phyloP scores from a whole-genome alignment of 2,329 filamentous ascomycete genomes.

The Dryadomyces quercus-mongolicae region DNA sequence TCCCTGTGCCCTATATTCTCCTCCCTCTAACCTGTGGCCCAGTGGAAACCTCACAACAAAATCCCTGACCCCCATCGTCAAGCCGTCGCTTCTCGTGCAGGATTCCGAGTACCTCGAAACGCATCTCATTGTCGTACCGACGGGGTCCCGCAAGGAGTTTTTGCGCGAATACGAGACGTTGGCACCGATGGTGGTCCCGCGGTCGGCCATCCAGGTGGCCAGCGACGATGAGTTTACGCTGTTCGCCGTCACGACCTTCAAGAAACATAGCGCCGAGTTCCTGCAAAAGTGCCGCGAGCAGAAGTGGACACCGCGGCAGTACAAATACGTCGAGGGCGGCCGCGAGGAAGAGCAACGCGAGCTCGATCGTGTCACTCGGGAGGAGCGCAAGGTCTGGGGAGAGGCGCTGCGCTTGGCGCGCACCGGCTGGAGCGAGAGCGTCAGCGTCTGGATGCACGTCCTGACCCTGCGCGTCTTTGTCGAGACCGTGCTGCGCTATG shows the following conservation, averaged over 20 bases:
- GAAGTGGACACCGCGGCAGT: slow-evolving; percentile 90
- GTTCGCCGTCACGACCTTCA: slow-evolving; percentile 84
- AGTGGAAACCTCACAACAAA: slow-evolving; percentile 91
- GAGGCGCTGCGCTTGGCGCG: slow-evolving; percentile 78
- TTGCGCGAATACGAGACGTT: slow-evolving; percentile 80
- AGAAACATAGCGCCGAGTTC: slow-evolving; percentile 80
- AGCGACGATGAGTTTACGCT: slow-evolving; percentile 84
- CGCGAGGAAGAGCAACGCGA: slow-evolving; percentile 83
- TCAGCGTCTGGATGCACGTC: slow-evolving; percentile 94
- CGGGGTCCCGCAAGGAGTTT: slow-evolving; percentile 73
- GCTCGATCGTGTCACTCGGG: slow-evolving; percentile 65
- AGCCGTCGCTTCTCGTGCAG: slow-evolving; percentile 67
- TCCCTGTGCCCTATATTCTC: neutral
- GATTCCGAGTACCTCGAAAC: slow-evolving; percentile 96
- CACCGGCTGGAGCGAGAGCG: slow-evolving; percentile 90
- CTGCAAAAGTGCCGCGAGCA: slow-evolving; percentile 83
- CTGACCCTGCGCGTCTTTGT: slow-evolving; percentile 88
- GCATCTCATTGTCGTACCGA: slow-evolving; percentile 81
- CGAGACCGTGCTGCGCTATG: slow-evolving; percentile 94
- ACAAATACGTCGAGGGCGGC: slow-evolving; percentile 83
- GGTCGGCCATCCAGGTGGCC: slow-evolving; percentile 68
- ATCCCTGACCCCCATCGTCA: slow-evolving; percentile 79
- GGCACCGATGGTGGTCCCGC: slow-evolving; percentile 83
- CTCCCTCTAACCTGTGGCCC: neutral
- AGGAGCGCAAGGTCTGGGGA: slow-evolving; percentile 86